Evolutionary conservation across 176 grass and related monocot genomes (phyloP).

Genomic region (Bolboschoenus planiculmis): DNA sequence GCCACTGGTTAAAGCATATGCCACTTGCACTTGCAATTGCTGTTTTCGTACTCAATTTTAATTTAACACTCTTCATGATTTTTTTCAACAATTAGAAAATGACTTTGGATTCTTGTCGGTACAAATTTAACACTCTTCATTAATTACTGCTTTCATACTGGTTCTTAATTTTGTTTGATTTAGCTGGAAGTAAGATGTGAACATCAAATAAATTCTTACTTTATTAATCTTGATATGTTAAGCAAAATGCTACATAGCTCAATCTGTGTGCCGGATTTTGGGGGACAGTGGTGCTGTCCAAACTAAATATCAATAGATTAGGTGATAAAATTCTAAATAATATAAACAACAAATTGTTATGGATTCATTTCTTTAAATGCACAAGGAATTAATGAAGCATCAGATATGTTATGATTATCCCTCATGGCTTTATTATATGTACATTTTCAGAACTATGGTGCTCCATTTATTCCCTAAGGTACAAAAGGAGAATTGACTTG

Average conservation of each 20-base stretch:
- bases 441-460: constrained; percentile 48
- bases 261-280: not conserved
- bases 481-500: constrained; percentile 55
- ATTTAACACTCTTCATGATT: not conserved
- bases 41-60: constrained; percentile 2
- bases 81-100: not conserved
- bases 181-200: not conserved
- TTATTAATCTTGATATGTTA: not conserved
- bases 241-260: not conserved
- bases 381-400: not conserved
- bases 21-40: not conserved
- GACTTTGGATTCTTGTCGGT: not conserved
- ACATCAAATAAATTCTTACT: not conserved
- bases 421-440: not conserved
- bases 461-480: constrained; percentile 46
- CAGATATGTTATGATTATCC: not conserved
- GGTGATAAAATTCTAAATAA: not conserved
- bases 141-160: not conserved
- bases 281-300: not conserved
- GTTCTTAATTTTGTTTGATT: not conserved
- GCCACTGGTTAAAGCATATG: not conserved
- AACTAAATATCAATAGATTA: not conserved
- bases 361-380: not conserved
- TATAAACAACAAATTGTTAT: not conserved
- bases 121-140: not conserved